Evolutionary conservation across 768 basidiomycete species (phyloP), one percentile per base, ranked within the genome.

Genomic region (Tricholoma furcatifolium): DNA sequence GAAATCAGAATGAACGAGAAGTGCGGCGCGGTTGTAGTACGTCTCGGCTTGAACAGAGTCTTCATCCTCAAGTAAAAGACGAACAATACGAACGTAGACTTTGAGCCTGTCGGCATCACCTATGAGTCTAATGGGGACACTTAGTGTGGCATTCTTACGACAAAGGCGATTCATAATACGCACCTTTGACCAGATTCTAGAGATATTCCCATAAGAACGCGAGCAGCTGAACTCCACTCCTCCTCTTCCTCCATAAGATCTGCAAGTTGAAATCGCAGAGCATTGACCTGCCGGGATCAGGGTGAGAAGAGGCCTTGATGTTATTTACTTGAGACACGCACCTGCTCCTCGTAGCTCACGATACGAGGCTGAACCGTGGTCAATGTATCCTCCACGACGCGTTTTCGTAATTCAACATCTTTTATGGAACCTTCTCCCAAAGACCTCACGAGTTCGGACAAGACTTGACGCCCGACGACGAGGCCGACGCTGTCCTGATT

Each of bases 41-140:
- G 93, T 91, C 67, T 98, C 96, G n/a, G 97, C 97, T 69, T 94
- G 91, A 2, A 95, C 88, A 4, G 91, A 93, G 64, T 99, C 96
- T 66, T 96, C 94, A 50, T 97, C 94, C 74, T 99, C 96, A 31
- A 99, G 79, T 17, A 97, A 79, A 5, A 98, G 79, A 15, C 97
- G 87, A 47, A 98, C 91, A 58, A 98, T 96, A 53, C 95, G 88
- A 54, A 98, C 85, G 66, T 98, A 97, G 34, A 96, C 80, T 23
- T 82, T 81, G 34, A 99, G 81, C 67, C 93, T 97, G 47, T 96
- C 93, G 54, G 84, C 81, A 67, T 97, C 93, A 5, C 83, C 73
- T 27, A 87, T 76, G 12, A 83, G 71, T 34, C 87, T 88, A 60
- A 54, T 55, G 59, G n/a, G 45, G 34, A 21, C 27, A 46, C 43